Conservation (phyloP, 805 yeast genomes). For the Myxozyma kluyveri region DNA sequence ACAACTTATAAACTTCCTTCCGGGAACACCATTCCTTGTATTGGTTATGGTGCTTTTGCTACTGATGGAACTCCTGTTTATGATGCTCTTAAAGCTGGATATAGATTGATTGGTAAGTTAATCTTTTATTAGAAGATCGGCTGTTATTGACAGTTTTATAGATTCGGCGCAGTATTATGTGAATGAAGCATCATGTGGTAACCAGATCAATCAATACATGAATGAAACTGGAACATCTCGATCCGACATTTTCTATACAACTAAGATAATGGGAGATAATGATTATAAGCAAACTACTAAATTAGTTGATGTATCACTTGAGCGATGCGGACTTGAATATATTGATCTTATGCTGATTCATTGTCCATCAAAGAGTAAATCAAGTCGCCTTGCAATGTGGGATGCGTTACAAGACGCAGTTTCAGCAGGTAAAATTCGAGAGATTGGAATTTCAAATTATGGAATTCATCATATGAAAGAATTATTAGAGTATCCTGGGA, state of each 20-base stretch:
- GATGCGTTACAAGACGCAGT: constrained; percentile 57
- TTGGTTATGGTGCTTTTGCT: constrained; percentile 20
- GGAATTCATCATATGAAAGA: constrained; percentile 58
- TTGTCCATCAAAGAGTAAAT: constrained; percentile 41
- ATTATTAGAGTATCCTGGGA: constrained; percentile 47
- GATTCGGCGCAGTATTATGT: constrained; percentile 63
- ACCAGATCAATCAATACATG: constrained; percentile 56
- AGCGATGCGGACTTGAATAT: constrained; percentile 56
- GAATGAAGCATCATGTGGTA: constrained; percentile 61
- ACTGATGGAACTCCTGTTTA: constrained; percentile 43
- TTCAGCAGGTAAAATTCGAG: constrained; percentile 48
- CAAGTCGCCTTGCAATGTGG: constrained; percentile 49
- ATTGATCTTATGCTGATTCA: constrained; percentile 71
- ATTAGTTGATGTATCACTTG: constrained; percentile 58
- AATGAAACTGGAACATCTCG: constrained; percentile 53
- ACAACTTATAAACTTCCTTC: constrained; percentile 14
- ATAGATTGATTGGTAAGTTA: constrained; percentile 58
- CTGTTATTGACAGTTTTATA: no score
- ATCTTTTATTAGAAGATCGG: not conserved
- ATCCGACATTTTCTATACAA: constrained; percentile 58
- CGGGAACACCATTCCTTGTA: constrained; percentile 13
- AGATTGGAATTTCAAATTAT: constrained; percentile 65
- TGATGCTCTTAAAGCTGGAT: constrained; percentile 61
- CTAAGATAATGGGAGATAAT: constrained; percentile 58
- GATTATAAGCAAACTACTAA: constrained; percentile 56